Evolutionary conservation across 768 basidiomycete genomes (phyloP), one percentile per base, ranked within the genome.

Genomic region (Megacollybia marginata): DNA sequence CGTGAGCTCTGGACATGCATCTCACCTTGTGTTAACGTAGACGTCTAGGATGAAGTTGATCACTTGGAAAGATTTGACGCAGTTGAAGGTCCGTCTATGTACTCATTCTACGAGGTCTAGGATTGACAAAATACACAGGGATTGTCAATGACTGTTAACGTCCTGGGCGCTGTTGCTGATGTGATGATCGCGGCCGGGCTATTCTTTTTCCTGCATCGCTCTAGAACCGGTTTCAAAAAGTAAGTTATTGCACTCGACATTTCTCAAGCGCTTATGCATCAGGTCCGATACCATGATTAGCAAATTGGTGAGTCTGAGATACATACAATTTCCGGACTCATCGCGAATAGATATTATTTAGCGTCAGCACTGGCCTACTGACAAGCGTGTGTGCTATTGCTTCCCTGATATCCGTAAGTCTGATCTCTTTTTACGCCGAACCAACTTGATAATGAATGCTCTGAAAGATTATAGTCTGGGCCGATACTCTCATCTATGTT

Each of bases 61-160:
- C 7, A 77, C 75, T 1, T 79, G 74, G 68, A 52, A 13, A 9
- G 63, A 79, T 16, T 64, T 83, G 34, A 51, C 53, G 16, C 50
- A 61, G 47, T 60, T 83, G 19, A 80, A 79, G 68, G 78, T 28
- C 23, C 23, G 23, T 28, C 23, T 28, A 28, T 28, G 23, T 6
- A 28, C 23, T 28, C 23, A 28, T 28, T 6, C 6, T 28, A 6
- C 23, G 23, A 28, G 23, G 6, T 28, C 23, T 2, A 28, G 4
- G 23, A 28, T 28, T 28, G 23, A 28, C 23, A 28, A 28, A 28
- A 28, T 47, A 46, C 44, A n/a, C 48, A 79, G 78, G 70, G 72
- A 31, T 63, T 79, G 31, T 79, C 79, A 4, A 77, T 79, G 69
- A 66, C 75, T 44, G 76, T 81, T 35, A 79, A 81, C 54, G 67